Base-by-base conservation (phyloP, 2,329 filamentous ascomycete species). In the Ceratocystis cubensis region DNA sequence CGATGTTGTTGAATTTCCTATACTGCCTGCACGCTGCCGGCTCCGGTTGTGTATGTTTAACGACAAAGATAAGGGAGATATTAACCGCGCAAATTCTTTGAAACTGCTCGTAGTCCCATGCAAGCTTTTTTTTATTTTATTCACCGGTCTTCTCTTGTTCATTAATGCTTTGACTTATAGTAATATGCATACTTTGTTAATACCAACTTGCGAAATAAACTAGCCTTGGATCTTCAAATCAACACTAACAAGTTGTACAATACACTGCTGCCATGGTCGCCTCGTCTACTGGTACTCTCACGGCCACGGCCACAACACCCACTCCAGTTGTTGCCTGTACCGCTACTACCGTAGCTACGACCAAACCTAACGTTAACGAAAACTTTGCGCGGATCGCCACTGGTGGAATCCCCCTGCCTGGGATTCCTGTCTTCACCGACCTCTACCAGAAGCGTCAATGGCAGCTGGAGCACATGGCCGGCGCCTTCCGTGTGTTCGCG, bases 401-500 rank as follows among this genome's bases (percentile, higher is more conserved):
- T 6, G 66, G 62, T 28, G 61, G 66, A 44, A 67, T 67, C 7
- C 62, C 65, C 10, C 53, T 61, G n/a, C 66, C 66, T 7, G 66
- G 66, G 5, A 48, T 67, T 30, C 66, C 66, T 20, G 17, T 20
- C 56, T 67, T 65, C 30, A 44, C 62, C 45, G 25, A 64, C 44
- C 50, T 33, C 33, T 71, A 75, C 50, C 68, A 72, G 50, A 72
- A 74, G 64, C 71, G 74, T 0, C 70, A 70, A 67, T 77, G 75
- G 74, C 73, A 75, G 67, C 70, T 76, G 1, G 71, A 79, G 17
- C 75, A 79, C 63, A 75, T 81, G 71, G 78, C 76, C 0, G 74
- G 75, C 1, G 78, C 79, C 0, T 81, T 81, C 67, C 75, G 79
- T 20, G 76, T 80, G 5, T 81, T 80, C 72, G 76, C 76, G 0